Evolutionary conservation across 108 stramenopile species (phyloP).

Genomic region (Nannochloropsis granulata): DNA sequence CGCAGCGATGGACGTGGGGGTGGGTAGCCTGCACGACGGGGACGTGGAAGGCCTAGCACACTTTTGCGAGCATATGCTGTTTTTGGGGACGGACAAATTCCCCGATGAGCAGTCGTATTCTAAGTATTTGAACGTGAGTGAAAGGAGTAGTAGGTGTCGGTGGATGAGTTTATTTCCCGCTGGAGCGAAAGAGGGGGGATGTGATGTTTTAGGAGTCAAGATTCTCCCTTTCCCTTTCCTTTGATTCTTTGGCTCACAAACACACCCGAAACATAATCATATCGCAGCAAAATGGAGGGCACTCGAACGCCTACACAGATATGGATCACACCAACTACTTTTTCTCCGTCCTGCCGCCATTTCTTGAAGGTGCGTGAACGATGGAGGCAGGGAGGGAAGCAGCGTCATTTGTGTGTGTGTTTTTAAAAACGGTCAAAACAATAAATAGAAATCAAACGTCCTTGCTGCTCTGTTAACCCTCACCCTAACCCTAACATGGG

Average conservation of each 20-base stretch:
- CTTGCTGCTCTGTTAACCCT: too few relatives aligned
- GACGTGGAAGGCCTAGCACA: conserved; percentile 44
- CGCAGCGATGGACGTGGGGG: conserved; percentile 41
- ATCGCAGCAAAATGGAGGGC: conserved; percentile 51
- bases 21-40: conserved; percentile 2
- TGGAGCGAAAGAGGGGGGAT: too few relatives aligned
- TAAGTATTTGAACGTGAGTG: not conserved
- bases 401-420: too few relatives aligned
- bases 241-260: not conserved
- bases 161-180: not conserved
- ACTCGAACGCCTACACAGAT: conserved; percentile 89
- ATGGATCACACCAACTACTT: conserved; percentile 72
- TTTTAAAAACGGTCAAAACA: too few relatives aligned
- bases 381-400: too few relatives aligned
- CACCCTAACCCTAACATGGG: too few relatives aligned
- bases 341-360: conserved; percentile 72
- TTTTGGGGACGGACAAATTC: conserved; percentile 54
- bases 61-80: conserved; percentile 66
- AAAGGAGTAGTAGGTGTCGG: not conserved
- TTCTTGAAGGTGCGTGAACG: not conserved
- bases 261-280: not conserved
- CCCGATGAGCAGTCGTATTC: conserved; percentile 1
- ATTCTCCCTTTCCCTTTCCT: too few relatives aligned
- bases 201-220: too few relatives aligned
- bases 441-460: too few relatives aligned